Percentiles rank a stretch among this genome's conserved stretches.
Conservation (phyloP, 2,329 filamentous ascomycete genomes). For the Fusarium sp. region DNA sequence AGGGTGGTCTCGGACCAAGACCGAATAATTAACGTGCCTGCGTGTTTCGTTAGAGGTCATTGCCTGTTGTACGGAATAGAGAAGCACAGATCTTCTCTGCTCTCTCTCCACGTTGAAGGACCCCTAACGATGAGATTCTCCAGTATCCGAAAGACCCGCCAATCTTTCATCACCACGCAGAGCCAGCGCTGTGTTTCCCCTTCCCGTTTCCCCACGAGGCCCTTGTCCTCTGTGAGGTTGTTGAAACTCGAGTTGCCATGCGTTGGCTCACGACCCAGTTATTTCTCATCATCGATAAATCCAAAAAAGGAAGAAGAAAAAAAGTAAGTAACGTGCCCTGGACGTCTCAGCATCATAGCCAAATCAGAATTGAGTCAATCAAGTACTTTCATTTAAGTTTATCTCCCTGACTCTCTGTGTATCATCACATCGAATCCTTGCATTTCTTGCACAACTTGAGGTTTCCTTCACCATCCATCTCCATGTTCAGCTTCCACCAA, state of each 20-base stretch:
- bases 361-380: neutral
- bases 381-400: neutral
- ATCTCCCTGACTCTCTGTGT: constrained; percentile 11
- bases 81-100: constrained; percentile 1
- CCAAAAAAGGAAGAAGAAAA: constrained; percentile 19
- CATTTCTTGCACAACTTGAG: constrained; percentile 5
- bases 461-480: constrained; percentile 25
- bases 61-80: constrained; percentile 1
- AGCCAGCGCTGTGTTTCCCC: constrained; percentile 19
- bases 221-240: constrained; percentile 4
- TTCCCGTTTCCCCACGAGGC: constrained; percentile 21
- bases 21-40: constrained; percentile 13
- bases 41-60: neutral
- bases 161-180: constrained; percentile 28
- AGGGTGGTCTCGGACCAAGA: constrained; percentile 16
- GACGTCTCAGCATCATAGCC: constrained; percentile 19
- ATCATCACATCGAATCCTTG: constrained; percentile 7
- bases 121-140: constrained; percentile 9
- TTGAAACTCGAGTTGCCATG: constrained; percentile 38
- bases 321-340: constrained; percentile 21
- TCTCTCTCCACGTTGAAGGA: constrained; percentile 7
- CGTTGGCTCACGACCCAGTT: constrained; percentile 27
- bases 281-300: constrained; percentile 28
- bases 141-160: constrained; percentile 23
- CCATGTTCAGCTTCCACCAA: constrained; percentile 32